A percentile compares a stretch with the other conserved stretches of the same genome.
phyloP scores from a whole-genome alignment of 192 early-diverging fungal species.

The Backusella sp. region DNA sequence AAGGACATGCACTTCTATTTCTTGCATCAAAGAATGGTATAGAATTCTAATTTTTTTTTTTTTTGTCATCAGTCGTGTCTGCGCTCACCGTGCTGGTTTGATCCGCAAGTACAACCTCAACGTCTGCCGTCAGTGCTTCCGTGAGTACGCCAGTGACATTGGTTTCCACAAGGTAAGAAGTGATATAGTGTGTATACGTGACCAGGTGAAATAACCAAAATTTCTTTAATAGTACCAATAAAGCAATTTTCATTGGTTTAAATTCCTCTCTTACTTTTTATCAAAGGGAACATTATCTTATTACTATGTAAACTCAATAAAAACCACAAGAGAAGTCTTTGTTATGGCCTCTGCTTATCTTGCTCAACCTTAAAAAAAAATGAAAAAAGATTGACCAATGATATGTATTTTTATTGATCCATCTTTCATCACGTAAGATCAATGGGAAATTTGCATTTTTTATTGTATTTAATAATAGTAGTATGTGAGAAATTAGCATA shows the following conservation, averaged over 20 bases:
- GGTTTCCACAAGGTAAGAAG: slow-evolving; percentile 93
- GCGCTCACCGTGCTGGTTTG: slow-evolving; percentile 98
- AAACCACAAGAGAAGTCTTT: not conserved
- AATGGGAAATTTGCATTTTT: not conserved
- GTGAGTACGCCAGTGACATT: slow-evolving; percentile 96
- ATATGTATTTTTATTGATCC: not conserved
- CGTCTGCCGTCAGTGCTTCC: slow-evolving; percentile 99
- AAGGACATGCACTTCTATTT: not conserved
- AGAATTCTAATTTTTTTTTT: not conserved
- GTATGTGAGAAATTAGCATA: not conserved
- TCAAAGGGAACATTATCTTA: not conserved
- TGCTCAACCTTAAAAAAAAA: not conserved
- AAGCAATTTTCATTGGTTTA: not conserved
- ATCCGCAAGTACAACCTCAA: slow-evolving; percentile 99
- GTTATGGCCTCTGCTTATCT: not conserved
- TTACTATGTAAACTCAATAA: not conserved
- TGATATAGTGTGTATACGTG: not conserved
- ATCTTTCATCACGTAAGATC: not conserved
- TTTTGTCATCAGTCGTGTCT: slow-evolving; percentile 82
- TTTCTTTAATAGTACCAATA: not conserved
- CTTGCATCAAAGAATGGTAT: not conserved
- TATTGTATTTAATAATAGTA: not conserved
- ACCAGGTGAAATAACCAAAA: not conserved
- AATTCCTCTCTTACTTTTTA: not conserved
- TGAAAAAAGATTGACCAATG: not conserved